Evolutionary conservation across 106 monocot genomes (phyloP), one percentile per base, ranked within the genome.

Genomic region (Xerophyta viscosa): DNA sequence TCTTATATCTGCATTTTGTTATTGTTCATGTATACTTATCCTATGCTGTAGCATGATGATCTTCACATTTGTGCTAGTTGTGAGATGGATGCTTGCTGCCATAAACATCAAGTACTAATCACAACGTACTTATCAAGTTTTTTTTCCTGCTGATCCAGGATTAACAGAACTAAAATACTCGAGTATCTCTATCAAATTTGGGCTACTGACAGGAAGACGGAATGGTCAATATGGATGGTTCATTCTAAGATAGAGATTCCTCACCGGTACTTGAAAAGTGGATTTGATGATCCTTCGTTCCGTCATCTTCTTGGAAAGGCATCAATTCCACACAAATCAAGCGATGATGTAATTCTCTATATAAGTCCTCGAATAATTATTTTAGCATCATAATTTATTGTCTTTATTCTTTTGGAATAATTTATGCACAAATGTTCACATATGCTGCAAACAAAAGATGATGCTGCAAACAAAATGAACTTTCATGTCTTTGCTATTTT

Each of bases 211-310:
- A 66, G 96, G 37, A 98, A 89, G 65, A 52, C 89, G 24, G 86
- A 98, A 73, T 98, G 96, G 89, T 89, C 96, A 56, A 96, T 96
- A 52, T 96, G 96, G 96, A 96, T 90, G 67, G 82, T 89, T 52
- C 80, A 96, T 71, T 89, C 88, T 1, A 89, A 79, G 56, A 73
- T 79, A 49, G 89, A 89, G 20, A 82, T 89, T 56, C 89, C 89
- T 24, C 88, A 89, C 41, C 84, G 79, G 27, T 96, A 89, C 70
- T 66, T 96, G 49, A 76, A 72, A 58, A 96, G 89, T 66, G 67
- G 70, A 61, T 47, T 57, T 55, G 76, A 77, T 62, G 81, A 96
- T 22, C 70, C 81, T 33, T 80, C 73, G 31, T 64, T 79, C 11
- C 88, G 65, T 30, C 80, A 59, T 60, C 21, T 65, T 1, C 67